Evolutionary conservation across 1,284 basidiomycete species (phyloP), one percentile per base, ranked within the genome.

Genomic region (Dichomitus squalens): DNA sequence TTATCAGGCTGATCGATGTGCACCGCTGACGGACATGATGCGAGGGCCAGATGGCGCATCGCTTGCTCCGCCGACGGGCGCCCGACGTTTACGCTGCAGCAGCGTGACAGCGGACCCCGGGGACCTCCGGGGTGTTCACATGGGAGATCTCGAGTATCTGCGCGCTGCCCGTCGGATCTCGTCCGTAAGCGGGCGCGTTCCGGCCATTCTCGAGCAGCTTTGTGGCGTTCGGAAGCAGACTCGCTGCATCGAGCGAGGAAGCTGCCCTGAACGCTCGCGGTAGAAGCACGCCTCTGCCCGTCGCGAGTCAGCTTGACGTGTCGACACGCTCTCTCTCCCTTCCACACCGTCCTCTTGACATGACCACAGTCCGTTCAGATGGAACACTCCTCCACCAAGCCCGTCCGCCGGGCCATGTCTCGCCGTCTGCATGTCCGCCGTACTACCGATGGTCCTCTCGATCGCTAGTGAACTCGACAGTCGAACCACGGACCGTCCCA

Each of bases 201-300:
- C n/a, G 60, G 62, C 55, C 53, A 55, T 64, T 59, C 61, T 64
- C 52, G 58, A 63, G 58, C 51, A 63, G 60, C 66, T 68, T 68
- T 64, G 66, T 68, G 66, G 66, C 66, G 66, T 64, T 55, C 61
- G 60, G 62, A 64, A 63, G 60, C 57, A 51, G 60, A 44, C 27
- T 44, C 43, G 43, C 43, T 27, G 25, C 18, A 25, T 46, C 29
- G 27, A 36, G 35, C 44, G 27, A 29, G 29, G 16, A 27, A n/a
- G 25, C 27, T 16, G 25, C 27, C 44, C 44, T 46, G 41, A 46
- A 44, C 41, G 27, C 52, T 63, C 61, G 61, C 61, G 61, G 61
- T 59, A 63, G 61, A 63, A 63, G 61, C 58, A 41, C n/a, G 36
- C 46, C 44, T 43, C 40, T 48, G 50, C 18, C 53, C 57, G 44